Percentiles rank a stretch among this genome's conserved stretches.
Conservation (phyloP, 2,329 filamentous ascomycete species). For the Fusarium secorum region DNA sequence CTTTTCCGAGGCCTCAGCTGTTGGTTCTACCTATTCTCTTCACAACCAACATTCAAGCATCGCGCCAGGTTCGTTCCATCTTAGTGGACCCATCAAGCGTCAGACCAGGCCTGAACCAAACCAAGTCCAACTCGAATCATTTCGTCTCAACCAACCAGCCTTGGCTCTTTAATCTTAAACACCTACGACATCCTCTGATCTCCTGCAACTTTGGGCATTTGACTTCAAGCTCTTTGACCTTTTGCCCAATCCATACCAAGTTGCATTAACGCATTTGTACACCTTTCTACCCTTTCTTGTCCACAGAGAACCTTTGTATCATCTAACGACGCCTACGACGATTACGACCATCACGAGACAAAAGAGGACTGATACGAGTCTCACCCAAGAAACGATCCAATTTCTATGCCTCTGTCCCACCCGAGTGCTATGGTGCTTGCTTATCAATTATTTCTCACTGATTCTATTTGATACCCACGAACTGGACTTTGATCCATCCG, state of each 20-base stretch:
- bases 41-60: slow-evolving; percentile 1
- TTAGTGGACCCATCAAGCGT: slow-evolving; percentile 24
- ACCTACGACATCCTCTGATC: neutral
- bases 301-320: neutral
- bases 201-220: neutral
- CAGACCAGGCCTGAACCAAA: slow-evolving; percentile 1
- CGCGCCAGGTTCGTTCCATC: slow-evolving; percentile 18
- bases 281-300: neutral
- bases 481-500: slow-evolving; percentile 7
- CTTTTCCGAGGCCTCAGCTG: neutral
- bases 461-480: slow-evolving; percentile 21
- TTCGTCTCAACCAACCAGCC: slow-evolving; percentile 24
- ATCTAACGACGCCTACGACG: slow-evolving; percentile 37
- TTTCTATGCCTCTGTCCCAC: neutral
- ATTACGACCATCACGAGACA: slow-evolving; percentile 34
- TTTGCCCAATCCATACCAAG: neutral
- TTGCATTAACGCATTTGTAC: neutral
- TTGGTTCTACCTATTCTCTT: slow-evolving; percentile 9
- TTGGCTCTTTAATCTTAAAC: slow-evolving; percentile 17
- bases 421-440: slow-evolving; percentile 6
- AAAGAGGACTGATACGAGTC: slow-evolving; percentile 25
- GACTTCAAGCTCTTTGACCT: slow-evolving; percentile 5
- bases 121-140: slow-evolving; percentile 22
- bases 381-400: neutral
- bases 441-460: slow-evolving; percentile 1